Base-by-base conservation (phyloP, 169 alveolate genomes). In the Toxoplasma gondii region DNA sequence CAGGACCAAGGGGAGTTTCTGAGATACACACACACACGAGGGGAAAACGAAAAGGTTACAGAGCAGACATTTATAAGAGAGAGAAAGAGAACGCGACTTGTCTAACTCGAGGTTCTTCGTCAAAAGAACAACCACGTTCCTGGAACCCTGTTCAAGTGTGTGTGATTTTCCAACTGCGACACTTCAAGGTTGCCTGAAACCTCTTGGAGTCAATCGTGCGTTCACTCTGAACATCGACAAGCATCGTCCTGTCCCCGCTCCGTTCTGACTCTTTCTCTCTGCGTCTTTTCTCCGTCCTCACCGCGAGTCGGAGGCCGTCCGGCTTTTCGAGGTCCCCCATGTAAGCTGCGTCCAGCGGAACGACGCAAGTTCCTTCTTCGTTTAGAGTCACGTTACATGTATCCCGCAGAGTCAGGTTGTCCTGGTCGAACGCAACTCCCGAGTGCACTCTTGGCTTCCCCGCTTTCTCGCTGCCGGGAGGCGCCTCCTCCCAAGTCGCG, bases 311-410 rank as follows among this genome's bases (percentile, higher is more conserved):
- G 43, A 74, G 84, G 43, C 84, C 84, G 2, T 36, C 39, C 0
- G 43, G 38, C n/a, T 74, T 36, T 9, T 74, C 39, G 43, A 44
- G 44, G 38, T 74, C 49, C 17, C 84, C 27, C 45, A n/a, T 16
- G 44, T 31, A 36, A 17, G 17, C 84, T 17, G 2, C 43, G 45
- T 74, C 24, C 45, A 88, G 53, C 29, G 43, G 54, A 81, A 70
- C 41, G 64, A 88, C 92, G 38, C 58, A 64, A 54, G 69, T 84
- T 19, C 31, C 64, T 16, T 88, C 70, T 29, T 43, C 41, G 43
- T 36, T 53, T 67, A 88, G 54, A 36, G 92, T 22, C 31, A 88
- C 67, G 64, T 88, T 88, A 64, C 69, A 88, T 24, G 92, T 70
- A 41, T 88, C 92, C 39, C 84, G 31, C 31, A 88, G 58, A 12